phyloP scores from a whole-genome alignment of 23 red algal species.

The Chondrus crispus region DNA sequence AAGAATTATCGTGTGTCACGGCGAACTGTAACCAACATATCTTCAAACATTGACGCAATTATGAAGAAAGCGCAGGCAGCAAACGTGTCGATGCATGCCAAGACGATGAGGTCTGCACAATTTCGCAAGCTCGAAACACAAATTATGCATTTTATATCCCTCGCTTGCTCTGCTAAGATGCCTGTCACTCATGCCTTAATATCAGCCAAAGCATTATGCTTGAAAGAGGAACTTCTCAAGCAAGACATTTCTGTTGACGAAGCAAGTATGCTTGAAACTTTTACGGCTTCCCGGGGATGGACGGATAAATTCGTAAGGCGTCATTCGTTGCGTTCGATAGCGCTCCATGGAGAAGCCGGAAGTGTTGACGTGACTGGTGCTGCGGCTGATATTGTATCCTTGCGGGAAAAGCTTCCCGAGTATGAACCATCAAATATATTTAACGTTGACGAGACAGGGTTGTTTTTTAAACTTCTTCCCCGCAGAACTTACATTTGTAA shows the following conservation, averaged over 20 bases:
- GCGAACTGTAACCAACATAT: not conserved
- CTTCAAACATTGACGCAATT: not conserved
- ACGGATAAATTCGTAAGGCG: not conserved
- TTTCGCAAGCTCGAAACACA: not conserved
- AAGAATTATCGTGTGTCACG: not conserved
- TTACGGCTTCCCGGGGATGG: not conserved
- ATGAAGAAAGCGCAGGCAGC: not conserved
- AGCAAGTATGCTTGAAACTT: too few species aligned
- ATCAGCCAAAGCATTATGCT: too few species aligned
- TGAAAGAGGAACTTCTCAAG: too few species aligned
- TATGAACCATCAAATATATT: not conserved
- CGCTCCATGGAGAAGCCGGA: not conserved
- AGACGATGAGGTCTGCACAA: not conserved
- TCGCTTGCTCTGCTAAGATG: not conserved
- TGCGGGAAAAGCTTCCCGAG: not conserved
- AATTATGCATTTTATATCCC: not conserved
- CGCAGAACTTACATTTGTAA: not conserved
- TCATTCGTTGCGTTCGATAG: not conserved
- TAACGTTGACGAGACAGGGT: slow-evolving; percentile 24
- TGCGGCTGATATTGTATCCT: not conserved
- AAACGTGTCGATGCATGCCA: not conserved
- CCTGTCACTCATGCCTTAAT: not conserved
- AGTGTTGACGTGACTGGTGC: not conserved
- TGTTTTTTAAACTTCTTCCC: slow-evolving; percentile 20
- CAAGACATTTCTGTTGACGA: too few species aligned